Conservation (phyloP, 352 stramenopile genomes). For the Phytophthora podocarpi region DNA sequence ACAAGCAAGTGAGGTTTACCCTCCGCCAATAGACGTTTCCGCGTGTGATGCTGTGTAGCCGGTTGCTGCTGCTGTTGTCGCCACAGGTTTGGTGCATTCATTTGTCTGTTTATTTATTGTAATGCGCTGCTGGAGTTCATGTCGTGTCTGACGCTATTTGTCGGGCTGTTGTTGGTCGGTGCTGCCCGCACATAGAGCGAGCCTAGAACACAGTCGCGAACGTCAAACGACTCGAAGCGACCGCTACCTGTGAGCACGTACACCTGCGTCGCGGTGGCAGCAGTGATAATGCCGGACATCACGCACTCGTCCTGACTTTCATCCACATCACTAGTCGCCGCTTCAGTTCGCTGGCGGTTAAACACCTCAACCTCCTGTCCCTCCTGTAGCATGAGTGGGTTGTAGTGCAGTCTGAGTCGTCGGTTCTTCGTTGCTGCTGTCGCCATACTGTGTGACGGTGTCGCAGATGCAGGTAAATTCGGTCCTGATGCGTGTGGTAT, state of each 20-base stretch:
- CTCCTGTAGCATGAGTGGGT: conserved; percentile 58
- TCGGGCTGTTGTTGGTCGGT: conserved; percentile 16
- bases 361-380: conserved; percentile 63
- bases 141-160: conserved; percentile 13
- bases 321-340: background rate
- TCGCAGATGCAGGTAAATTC: conserved; percentile 21
- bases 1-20: conserved; percentile 15
- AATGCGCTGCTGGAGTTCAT: conserved; percentile 4
- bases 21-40: conserved; percentile 23
- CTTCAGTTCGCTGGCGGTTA: conserved; percentile 11
- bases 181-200: conserved; percentile 35
- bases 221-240: conserved; percentile 45
- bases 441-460: background rate
- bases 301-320: conserved; percentile 31
- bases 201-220: conserved; percentile 50
- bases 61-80: conserved; percentile 17
- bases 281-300: conserved; percentile 54
- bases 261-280: conserved; percentile 46
- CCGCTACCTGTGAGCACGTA: conserved; percentile 48
- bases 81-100: conserved; percentile 15
- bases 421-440: conserved; percentile 1
- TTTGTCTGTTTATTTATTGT: conserved; percentile 28
- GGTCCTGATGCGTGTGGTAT: conserved; percentile 21
- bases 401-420: conserved; percentile 43
- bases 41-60: conserved; percentile 22